These are phyloP conservation scores for Macrophomina phaseolina DNA, from an alignment of 2,329 filamentous ascomycete genomes.

Conservation along the genomic window DNA sequence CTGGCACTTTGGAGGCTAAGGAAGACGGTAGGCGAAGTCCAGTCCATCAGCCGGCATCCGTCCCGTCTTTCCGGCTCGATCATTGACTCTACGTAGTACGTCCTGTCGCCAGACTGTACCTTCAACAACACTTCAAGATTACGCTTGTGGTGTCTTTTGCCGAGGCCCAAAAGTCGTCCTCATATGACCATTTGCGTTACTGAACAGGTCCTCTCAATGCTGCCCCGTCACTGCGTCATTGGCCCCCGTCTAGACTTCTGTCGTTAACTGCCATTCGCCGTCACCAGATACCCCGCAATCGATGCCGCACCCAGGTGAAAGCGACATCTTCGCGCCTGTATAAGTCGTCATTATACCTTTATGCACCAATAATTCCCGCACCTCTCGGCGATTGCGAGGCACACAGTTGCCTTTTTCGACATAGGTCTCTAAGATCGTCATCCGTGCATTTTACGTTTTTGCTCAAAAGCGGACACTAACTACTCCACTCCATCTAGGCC, in stretches of 20 bases:
- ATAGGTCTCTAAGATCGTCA: conserved; percentile 3
- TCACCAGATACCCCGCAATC: neutral
- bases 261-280: too few relatives aligned
- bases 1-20: neutral
- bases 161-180: too few relatives aligned
- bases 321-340: neutral
- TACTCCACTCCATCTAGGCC: neutral
- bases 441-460: neutral
- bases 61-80: conserved; percentile 1
- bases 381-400: neutral
- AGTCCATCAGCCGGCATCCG: neutral
- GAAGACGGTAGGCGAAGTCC: neutral
- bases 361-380: conserved; percentile 13
- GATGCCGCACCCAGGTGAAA: neutral
- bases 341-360: neutral
- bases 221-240: too few relatives aligned
- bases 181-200: too few relatives aligned
- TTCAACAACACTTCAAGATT: neutral
- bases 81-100: conserved; percentile 1
- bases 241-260: too few relatives aligned
- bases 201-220: neutral
- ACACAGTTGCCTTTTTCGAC: conserved; percentile 15
- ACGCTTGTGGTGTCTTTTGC: too few relatives aligned
- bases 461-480: neutral
- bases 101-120: neutral